Evolutionary conservation across 805 yeast genomes (phyloP), one percentile per base, ranked within the genome.

Genomic region (Jamesozyma rosinii): DNA sequence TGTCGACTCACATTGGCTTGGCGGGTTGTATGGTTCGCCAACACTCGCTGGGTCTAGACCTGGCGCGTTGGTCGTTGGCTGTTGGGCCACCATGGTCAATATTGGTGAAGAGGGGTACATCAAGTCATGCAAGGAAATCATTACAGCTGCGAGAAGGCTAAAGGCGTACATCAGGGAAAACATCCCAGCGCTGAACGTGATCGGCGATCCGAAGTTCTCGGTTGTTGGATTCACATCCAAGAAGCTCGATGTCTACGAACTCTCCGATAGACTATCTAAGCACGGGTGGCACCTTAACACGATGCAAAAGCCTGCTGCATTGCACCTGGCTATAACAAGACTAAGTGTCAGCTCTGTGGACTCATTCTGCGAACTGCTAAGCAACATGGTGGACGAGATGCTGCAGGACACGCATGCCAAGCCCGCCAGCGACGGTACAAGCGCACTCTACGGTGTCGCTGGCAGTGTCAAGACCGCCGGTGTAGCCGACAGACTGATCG

Each of bases 1-100:
- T 61, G 74, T 89, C 26, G 72, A 79, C 41, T 69, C 86, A 1
- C 85, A 81, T 48, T 90, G 98, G 98, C 70, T 79, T 4, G 98
- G 98, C 27, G 98, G 98, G 0, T 69, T 90, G 52, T 90, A 90
- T 58, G 98, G 97, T 0, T 86, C 96, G 0, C 97, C 97, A 1
- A 92, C 97, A 0, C 67, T 92, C 40, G 97, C 97, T 0, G 98
- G 98, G 1, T 85, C 95, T 10, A 75, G 97, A 50, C 97, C 97
- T 0, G 98, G 98, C 38, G 97, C 97, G 0, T 69, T 90, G 30
- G 83, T 88, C 72, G 97, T 83, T n/a, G 97, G 97, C 0, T 89
- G 97, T 62, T 92, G 97, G 97, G 94, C 96, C 0, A 88, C 97
- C 0, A 66, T 90, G 73, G 66, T 90, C 37, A 72, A 74, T 49